Conservation (phyloP, 345 rosid species). For the Acer negundo region DNA sequence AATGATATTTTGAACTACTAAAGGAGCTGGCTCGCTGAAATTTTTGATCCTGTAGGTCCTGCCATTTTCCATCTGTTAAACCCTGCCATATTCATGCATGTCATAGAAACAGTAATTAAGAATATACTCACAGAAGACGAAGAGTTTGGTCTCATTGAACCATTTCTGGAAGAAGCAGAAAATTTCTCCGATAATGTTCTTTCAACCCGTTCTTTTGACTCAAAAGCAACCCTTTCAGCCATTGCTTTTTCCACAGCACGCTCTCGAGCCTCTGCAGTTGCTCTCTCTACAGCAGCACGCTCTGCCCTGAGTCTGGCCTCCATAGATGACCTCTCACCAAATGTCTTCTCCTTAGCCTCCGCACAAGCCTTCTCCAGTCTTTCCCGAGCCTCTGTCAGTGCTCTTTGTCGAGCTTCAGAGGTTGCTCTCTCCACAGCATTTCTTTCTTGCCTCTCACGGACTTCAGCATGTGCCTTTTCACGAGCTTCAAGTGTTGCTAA, state of each 20-base stretch:
- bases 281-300: conserved; percentile 94
- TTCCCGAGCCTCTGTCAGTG: conserved; percentile 85
- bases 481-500: conserved; percentile 54
- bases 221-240: conserved; percentile 71
- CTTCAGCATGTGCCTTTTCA: conserved; percentile 49
- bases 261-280: conserved; percentile 88
- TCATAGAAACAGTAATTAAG: conserved; percentile 10
- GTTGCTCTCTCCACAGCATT: conserved; percentile 60
- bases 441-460: conserved; percentile 58
- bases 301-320: conserved; percentile 82
- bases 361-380: conserved; percentile 94
- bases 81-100: neutral
- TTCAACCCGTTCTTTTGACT: conserved; percentile 66
- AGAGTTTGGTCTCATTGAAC: conserved; percentile 45
- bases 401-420: conserved; percentile 61
- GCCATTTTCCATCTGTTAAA: conserved; percentile 31
- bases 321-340: conserved; percentile 45
- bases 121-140: conserved; percentile 46
- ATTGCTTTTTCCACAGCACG: conserved; percentile 65
- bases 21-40: conserved; percentile 48
- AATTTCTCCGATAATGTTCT: conserved; percentile 68
- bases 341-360: conserved; percentile 79
- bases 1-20: conserved; percentile 47
- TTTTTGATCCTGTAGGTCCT: conserved; percentile 55
- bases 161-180: conserved; percentile 51